Percentiles rank a stretch among this genome's conserved stretches.
Evolutionary conservation across 108 stramenopile species (phyloP).

Genomic region (Stephanodiscus triporus): DNA sequence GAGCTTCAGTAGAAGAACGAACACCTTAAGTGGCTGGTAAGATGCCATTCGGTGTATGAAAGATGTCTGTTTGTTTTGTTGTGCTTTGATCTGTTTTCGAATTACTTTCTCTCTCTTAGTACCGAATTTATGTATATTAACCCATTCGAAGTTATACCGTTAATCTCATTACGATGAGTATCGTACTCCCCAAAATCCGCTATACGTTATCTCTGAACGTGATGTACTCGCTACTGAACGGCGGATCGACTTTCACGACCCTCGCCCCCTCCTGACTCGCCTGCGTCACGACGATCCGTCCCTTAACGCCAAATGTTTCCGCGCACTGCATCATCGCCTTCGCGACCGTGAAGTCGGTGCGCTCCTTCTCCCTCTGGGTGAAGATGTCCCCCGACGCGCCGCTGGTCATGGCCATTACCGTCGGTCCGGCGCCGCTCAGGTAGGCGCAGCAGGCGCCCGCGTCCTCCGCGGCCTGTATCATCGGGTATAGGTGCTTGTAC

Average conservation of each 20-base stretch:
- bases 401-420: slow-evolving; percentile 96
- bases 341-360: slow-evolving; percentile 92
- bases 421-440: slow-evolving; percentile 95
- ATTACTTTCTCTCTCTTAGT: no score
- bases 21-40: slow-evolving; percentile 63
- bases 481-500: slow-evolving; percentile 92
- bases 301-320: slow-evolving; percentile 75
- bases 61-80: no score
- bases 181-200: neutral
- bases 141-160: no score
- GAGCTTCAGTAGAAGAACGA: slow-evolving; percentile 69
- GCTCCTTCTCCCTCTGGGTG: slow-evolving; percentile 94
- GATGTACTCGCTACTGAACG: slow-evolving; percentile 83
- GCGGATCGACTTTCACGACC: slow-evolving; percentile 84
- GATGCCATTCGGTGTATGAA: neutral
- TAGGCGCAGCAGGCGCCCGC: slow-evolving; percentile 96
- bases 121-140: no score
- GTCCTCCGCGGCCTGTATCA: slow-evolving; percentile 92
- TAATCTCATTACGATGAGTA: neutral
- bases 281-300: slow-evolving; percentile 79
- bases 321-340: slow-evolving; percentile 93
- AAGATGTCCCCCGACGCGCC: slow-evolving; percentile 98
- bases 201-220: slow-evolving; percentile 88
- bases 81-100: no score
- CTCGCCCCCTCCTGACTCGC: slow-evolving; percentile 82